Evolutionary conservation across 495 filamentous ascomycete species (phyloP), one percentile per base, ranked within the genome.

Genomic region (Aspergillus mulundensis): DNA sequence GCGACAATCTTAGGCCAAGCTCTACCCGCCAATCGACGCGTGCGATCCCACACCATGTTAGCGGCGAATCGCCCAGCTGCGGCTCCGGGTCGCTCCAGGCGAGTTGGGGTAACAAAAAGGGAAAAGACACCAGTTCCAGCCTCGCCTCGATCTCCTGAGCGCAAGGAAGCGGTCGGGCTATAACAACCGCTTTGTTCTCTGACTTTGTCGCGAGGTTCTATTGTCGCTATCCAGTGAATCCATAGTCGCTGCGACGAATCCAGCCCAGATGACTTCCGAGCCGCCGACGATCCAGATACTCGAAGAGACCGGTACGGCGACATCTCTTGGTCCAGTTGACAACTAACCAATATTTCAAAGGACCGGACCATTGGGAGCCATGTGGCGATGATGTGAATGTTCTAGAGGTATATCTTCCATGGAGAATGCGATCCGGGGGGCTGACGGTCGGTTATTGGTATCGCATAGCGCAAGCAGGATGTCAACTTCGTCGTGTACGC

Each of bases 301-400:
- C 21, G 38, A 53, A 11, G 50, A 53, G 24, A 53, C n/a, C 21
- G 50, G 50, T 53, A 43, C 50, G 38, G 25, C 15, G 16, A n/a
- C 6, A 32, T 20, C 34, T 41, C 40, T 28, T 20, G 12, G 16
- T n/a, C n/a, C n/a, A n/a, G 34, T 6, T 53, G 23, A n/a, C 16
- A n/a, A 15, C 50, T 50, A 24, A 50, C 47, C 20, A 6, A 24
- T 41, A 28, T 15, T 5, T 14, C 5, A 4, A 18, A 51, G 49
- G 23, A 1, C 16, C 18, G 2, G 20, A 12, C 18, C 11, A 14
- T 1, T 51, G 49, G 49, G 0, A 41, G 36, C 4, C 5, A 1
- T 41, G 36, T 23, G 20, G 21, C 4, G 1, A 5, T 10, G 38
- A 30, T 11, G 12, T 51, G 36, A 15, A 40, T n/a, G 16, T 40